Percentiles rank a stretch among this genome's conserved stretches.
These are phyloP conservation scores for Penicillium steckii DNA, from an alignment of 495 filamentous ascomycete species.

Conservation along the genomic window DNA sequence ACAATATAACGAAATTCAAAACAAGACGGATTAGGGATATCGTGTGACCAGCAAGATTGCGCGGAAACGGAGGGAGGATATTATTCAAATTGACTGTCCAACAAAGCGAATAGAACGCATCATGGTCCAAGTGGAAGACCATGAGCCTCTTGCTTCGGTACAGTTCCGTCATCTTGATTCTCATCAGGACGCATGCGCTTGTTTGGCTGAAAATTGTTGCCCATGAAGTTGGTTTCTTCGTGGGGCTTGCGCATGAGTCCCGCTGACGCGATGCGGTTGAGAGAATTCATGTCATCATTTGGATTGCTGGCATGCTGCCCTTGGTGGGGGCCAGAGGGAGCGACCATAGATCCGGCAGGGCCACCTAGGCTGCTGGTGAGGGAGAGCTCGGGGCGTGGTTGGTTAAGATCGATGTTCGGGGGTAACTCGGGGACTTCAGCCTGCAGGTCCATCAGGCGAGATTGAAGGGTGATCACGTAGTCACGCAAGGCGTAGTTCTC, in stretches of 20 bases:
- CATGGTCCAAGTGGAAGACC: background rate
- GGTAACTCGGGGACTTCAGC: constrained; percentile 85
- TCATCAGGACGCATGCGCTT: constrained; percentile 38
- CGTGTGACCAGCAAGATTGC: constrained; percentile 1
- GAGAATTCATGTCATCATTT: constrained; percentile 44
- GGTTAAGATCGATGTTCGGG: constrained; percentile 54
- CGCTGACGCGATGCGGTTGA: constrained; percentile 47
- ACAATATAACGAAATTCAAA: constrained; percentile 9
- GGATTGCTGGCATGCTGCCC: constrained; percentile 26
- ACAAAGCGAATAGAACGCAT: background rate
- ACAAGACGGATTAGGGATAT: constrained; percentile 27
- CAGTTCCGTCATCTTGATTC: constrained; percentile 25
- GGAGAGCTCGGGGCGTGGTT: constrained; percentile 35
- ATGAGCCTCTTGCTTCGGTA: constrained; percentile 29
- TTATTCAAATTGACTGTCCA: background rate
- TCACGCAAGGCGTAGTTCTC: constrained; percentile 91
- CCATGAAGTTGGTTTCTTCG: constrained; percentile 34
- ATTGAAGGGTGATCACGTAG: constrained; percentile 88
- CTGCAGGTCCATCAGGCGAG: constrained; percentile 78
- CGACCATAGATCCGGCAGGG: constrained; percentile 9
- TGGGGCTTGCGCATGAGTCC: constrained; percentile 49
- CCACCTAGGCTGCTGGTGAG: constrained; percentile 17
- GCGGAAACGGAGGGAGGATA: background rate
- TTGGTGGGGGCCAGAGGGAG: constrained; percentile 18
- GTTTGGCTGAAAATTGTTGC: constrained; percentile 30